Evolutionary conservation across 2,329 filamentous ascomycete genomes (phyloP).

Genomic region (Aspergillus texensis): DNA sequence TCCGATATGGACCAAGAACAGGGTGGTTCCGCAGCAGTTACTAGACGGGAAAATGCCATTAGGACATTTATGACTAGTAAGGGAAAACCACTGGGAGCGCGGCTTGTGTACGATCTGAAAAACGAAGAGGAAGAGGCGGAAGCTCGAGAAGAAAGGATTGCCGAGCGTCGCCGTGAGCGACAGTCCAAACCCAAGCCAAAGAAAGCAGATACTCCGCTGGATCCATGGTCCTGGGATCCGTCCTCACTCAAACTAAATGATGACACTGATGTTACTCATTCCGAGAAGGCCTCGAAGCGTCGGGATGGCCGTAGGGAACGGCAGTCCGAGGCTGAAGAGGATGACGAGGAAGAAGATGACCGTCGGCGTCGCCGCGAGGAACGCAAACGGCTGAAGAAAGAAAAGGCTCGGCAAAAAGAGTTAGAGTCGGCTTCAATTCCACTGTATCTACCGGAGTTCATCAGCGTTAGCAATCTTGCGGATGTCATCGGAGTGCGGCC

Average conservation of each 20-base stretch:
- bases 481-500: conserved; percentile 71
- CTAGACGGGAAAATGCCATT: conserved; percentile 9
- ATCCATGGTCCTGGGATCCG: conserved; percentile 35
- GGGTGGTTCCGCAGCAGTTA: neutral
- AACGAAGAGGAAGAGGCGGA: conserved; percentile 6
- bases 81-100: conserved; percentile 6
- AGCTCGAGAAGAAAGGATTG: neutral
- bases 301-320: conserved; percentile 27
- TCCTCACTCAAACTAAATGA: conserved; percentile 26
- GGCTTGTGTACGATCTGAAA: conserved; percentile 4
- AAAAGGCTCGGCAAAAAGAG: conserved; percentile 45
- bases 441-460: conserved; percentile 85
- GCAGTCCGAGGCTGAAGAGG: conserved; percentile 31
- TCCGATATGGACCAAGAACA: conserved; percentile 17
- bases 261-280: conserved; percentile 7
- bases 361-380: conserved; percentile 36
- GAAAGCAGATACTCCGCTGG: conserved; percentile 14
- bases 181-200: conserved; percentile 4
- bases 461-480: conserved; percentile 83
- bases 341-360: conserved; percentile 42
- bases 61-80: conserved; percentile 7
- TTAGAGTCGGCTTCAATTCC: conserved; percentile 52
- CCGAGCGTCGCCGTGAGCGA: conserved; percentile 1
- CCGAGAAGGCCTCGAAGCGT: conserved; percentile 27
- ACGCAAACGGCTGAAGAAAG: conserved; percentile 45